Percentiles rank a stretch among this genome's conserved stretches.
phyloP scores from a whole-genome alignment of 192 early-diverging fungal genomes.

The Spizellomyces sp. region DNA sequence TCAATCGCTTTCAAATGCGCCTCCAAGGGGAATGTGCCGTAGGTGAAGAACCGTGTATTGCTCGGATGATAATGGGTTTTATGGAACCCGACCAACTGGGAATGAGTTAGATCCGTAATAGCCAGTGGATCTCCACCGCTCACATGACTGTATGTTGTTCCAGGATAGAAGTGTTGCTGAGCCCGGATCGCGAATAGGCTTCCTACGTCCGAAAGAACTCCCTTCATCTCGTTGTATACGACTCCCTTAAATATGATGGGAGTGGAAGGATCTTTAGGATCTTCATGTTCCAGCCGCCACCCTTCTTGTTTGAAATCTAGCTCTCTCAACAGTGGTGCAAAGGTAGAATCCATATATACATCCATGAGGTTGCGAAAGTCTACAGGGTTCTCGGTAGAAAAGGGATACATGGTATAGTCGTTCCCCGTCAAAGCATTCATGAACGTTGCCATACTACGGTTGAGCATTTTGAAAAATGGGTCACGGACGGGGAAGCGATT shows the following conservation, averaged over 20 bases:
- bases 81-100: constrained; percentile 83
- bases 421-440: constrained; percentile 95
- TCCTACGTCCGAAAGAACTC: constrained; percentile 73
- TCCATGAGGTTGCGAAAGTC: constrained; percentile 87
- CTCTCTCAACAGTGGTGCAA: constrained; percentile 75
- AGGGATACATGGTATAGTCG: constrained; percentile 74
- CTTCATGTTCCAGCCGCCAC: constrained; percentile 86
- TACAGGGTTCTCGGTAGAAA: constrained; percentile 84
- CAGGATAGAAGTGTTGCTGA: constrained; percentile 83
- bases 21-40: constrained; percentile 80
- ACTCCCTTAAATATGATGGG: constrained; percentile 90
- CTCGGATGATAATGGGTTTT: constrained; percentile 86
- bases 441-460: constrained; percentile 90
- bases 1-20: constrained; percentile 74
- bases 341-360: constrained; percentile 92
- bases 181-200: constrained; percentile 73
- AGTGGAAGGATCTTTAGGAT: constrained; percentile 61
- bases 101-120: constrained; percentile 87
- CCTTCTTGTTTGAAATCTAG: constrained; percentile 94
- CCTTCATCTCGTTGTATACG: constrained; percentile 99
- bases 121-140: constrained; percentile 89
- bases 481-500: constrained; percentile 88
- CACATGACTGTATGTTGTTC: constrained; percentile 76
- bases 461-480: constrained; percentile 99
- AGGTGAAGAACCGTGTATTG: constrained; percentile 90